These are phyloP conservation scores for Pseudotsuga menziesii DNA, from an alignment of 75 land plant genomes.

Conservation along the genomic window DNA sequence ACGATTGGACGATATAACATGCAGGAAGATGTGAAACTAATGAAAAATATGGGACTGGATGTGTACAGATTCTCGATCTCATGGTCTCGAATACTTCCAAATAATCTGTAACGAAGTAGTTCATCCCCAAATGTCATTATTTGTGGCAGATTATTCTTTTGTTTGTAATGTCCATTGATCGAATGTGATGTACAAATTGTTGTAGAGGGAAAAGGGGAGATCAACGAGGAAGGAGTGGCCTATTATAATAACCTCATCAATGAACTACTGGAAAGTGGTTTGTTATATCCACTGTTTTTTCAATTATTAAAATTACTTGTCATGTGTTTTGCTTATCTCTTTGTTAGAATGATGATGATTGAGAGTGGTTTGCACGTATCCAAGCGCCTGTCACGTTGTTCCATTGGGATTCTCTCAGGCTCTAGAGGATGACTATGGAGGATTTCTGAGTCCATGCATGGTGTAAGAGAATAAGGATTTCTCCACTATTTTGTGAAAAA, in stretches of 20 bases:
- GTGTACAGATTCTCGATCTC: conserved; percentile 40
- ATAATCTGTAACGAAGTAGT: background rate
- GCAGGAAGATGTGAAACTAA: conserved; percentile 38
- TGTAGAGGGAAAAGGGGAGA: background rate
- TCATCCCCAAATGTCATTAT: background rate
- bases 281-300: background rate
- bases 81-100: conserved; percentile 24
- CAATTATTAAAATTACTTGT: background rate
- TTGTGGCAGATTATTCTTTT: background rate
- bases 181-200: background rate
- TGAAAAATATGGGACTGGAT: conserved; percentile 29
- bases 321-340: background rate
- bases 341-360: background rate
- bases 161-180: background rate
- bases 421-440: background rate
- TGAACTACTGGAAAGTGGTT: background rate
- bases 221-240: background rate
- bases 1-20: background rate
- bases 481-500: background rate
- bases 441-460: background rate
- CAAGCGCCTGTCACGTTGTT: background rate
- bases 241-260: background rate
- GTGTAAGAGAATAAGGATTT: background rate
- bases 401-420: background rate
- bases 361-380: background rate